These are phyloP conservation scores for Silene conica DNA, from an alignment of 148 eudicot species.

Conservation along the genomic window DNA sequence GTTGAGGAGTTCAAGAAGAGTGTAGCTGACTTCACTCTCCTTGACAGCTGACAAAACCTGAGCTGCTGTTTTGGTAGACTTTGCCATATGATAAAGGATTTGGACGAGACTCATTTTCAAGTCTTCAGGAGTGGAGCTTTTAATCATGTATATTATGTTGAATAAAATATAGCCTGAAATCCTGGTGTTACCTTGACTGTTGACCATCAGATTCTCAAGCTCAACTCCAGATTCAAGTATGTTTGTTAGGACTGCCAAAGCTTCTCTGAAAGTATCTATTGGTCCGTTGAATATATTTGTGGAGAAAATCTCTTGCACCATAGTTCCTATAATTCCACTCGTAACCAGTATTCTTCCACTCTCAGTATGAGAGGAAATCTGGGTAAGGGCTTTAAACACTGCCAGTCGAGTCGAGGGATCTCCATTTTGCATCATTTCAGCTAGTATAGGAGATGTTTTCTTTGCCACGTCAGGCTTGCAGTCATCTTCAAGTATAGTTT, in stretches of 20 bases:
- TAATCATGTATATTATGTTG: constrained; percentile 50
- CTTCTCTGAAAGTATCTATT: constrained; percentile 49
- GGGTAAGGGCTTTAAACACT: constrained; percentile 71
- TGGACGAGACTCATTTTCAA: constrained; percentile 54
- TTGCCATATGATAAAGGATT: constrained; percentile 52
- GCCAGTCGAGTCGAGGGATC: constrained; percentile 64
- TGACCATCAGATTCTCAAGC: constrained; percentile 50
- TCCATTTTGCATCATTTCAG: constrained; percentile 58
- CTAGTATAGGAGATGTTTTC: constrained; percentile 62
- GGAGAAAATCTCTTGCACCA: constrained; percentile 63
- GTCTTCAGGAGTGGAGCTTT: constrained; percentile 49
- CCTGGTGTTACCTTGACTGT: constrained; percentile 43
- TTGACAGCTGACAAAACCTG: constrained; percentile 48
- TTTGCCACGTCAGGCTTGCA: constrained; percentile 68
- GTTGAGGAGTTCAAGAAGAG: constrained; percentile 55
- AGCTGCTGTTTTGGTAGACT: constrained; percentile 35
- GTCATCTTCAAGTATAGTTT: constrained; percentile 70
- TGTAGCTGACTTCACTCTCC: constrained; percentile 70
- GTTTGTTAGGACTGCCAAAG: constrained; percentile 65
- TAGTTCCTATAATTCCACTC: constrained; percentile 79
- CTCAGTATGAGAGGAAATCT: constrained; percentile 70
- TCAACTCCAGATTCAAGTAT: constrained; percentile 66
- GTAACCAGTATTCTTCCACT: constrained; percentile 73
- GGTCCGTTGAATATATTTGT: constrained; percentile 37
- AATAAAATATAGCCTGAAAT: constrained; percentile 47